Conservation (phyloP, 805 yeast genomes). For the Ogataea dorogensis region DNA sequence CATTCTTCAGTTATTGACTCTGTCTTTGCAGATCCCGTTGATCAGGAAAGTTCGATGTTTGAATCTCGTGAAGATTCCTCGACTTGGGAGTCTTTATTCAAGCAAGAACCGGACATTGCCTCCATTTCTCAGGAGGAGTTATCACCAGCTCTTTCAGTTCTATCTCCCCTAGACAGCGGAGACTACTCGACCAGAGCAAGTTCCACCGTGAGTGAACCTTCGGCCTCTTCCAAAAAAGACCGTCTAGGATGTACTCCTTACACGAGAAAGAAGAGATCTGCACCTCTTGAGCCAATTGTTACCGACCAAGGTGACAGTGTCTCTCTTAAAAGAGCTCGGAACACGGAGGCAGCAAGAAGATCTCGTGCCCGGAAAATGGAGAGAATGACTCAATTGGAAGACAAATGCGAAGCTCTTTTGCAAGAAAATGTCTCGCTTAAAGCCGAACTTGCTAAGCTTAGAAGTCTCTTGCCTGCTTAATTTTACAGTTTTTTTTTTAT, state of each 20-base stretch:
- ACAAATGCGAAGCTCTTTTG: constrained; percentile 63
- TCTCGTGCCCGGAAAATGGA: constrained; percentile 92
- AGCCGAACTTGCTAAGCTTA: constrained; percentile 55
- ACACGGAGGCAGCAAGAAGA: constrained; percentile 97
- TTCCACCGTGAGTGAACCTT: constrained; percentile 12
- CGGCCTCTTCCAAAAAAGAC: constrained; percentile 46
- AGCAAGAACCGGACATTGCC: constrained; percentile 31
- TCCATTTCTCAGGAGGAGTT: background rate
- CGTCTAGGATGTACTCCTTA: constrained; percentile 74
- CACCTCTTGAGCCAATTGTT: constrained; percentile 71
- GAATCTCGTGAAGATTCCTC: constrained; percentile 44
- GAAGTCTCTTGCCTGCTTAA: constrained; percentile 32
- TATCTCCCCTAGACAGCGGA: constrained; percentile 5
- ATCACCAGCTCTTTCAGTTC: background rate
- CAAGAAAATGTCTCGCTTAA: constrained; percentile 58
- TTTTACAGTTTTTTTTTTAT: background rate
- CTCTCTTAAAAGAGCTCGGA: constrained; percentile 86
- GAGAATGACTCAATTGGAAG: constrained; percentile 81
- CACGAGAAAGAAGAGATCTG: constrained; percentile 71
- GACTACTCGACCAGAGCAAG: constrained; percentile 5
- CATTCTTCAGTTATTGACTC: constrained; percentile 53
- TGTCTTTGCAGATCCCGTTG: constrained; percentile 39
- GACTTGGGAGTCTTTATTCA: constrained; percentile 62
- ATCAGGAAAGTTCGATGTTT: constrained; percentile 56
- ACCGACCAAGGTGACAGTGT: constrained; percentile 61